Evolutionary conservation across 345 rosid species (phyloP).

Genomic region (Erodium maritimum): DNA sequence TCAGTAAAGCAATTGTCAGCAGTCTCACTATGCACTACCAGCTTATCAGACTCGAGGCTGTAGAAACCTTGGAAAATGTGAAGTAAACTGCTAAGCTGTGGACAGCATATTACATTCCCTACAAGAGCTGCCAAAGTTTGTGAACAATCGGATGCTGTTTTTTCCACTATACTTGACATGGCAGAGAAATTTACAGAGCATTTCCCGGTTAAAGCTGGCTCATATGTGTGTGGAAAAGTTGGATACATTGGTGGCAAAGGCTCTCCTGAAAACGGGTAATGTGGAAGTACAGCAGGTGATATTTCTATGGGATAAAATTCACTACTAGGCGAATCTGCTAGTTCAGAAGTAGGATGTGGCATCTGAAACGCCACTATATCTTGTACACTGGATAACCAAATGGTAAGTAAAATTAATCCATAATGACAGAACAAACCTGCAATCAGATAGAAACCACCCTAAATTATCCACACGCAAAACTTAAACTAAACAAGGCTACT

Average conservation of each 20-base stretch:
- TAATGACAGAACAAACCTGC: conserved; percentile 49
- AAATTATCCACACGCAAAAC: not conserved
- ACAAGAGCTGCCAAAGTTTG: conserved; percentile 65
- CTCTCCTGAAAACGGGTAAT: conserved; percentile 37
- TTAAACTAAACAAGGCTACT: too few relatives aligned
- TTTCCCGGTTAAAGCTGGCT: conserved; percentile 82
- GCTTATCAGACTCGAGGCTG: conserved; percentile 43
- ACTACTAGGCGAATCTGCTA: conserved; percentile 58
- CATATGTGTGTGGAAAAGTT: conserved; percentile 59
- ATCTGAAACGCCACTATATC: conserved; percentile 40
- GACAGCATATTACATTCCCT: conserved; percentile 92
- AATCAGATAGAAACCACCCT: conserved; percentile 16
- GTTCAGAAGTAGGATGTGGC: conserved; percentile 26
- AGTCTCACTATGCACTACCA: conserved; percentile 55
- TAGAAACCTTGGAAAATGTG: conserved; percentile 70
- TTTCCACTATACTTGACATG: conserved; percentile 46
- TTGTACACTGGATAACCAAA: conserved; percentile 60
- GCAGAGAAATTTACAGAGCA: conserved; percentile 81
- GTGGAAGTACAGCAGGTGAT: conserved; percentile 79
- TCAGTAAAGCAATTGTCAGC: conserved; percentile 96
- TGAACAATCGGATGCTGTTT: conserved; percentile 80
- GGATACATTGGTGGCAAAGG: conserved; percentile 80
- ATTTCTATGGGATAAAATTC: conserved; percentile 85
- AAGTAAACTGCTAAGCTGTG: conserved; percentile 74
- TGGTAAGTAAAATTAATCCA: conserved; percentile 35